Percentiles rank a stretch among this genome's conserved stretches.
These are phyloP conservation scores for Anethum foeniculum DNA, from an alignment of 140 eudicot genomes.

Conservation along the genomic window DNA sequence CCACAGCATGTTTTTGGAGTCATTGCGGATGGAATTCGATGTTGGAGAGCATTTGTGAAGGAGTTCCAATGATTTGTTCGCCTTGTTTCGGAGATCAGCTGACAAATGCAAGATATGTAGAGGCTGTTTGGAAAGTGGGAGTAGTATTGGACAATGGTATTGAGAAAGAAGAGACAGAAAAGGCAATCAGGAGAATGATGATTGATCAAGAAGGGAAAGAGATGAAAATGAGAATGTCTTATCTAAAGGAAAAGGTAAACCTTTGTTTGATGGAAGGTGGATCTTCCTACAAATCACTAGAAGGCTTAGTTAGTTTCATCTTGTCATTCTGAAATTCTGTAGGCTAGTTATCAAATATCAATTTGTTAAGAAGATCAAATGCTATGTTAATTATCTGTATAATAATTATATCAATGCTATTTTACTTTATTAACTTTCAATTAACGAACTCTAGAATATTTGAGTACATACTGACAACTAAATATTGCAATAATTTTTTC, in stretches of 20 bases:
- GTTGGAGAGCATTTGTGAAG: not conserved
- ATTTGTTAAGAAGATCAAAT: no score
- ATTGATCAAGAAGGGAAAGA: not conserved
- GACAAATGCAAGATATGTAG: not conserved
- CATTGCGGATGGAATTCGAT: not conserved
- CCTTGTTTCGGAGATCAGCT: not conserved
- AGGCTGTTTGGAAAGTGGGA: conserved; percentile 9
- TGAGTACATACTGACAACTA: no score
- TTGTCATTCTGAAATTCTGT: not conserved
- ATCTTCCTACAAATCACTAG: not conserved
- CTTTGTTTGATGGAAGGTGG: not conserved
- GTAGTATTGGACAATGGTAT: not conserved
- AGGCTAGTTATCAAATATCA: no score
- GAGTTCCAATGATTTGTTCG: conserved; percentile 2
- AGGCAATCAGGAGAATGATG: not conserved
- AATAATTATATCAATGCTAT: no score
- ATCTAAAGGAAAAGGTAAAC: not conserved
- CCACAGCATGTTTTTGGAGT: not conserved
- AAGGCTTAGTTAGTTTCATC: not conserved
- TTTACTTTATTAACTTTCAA: no score
- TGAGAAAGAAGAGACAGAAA: not conserved
- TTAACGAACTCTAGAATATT: no score
- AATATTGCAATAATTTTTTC: no score
- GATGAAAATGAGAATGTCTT: not conserved
- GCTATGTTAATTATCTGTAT: no score